Conservation (phyloP, 2,329 filamentous ascomycete species). For the Fusarium lateritium region DNA sequence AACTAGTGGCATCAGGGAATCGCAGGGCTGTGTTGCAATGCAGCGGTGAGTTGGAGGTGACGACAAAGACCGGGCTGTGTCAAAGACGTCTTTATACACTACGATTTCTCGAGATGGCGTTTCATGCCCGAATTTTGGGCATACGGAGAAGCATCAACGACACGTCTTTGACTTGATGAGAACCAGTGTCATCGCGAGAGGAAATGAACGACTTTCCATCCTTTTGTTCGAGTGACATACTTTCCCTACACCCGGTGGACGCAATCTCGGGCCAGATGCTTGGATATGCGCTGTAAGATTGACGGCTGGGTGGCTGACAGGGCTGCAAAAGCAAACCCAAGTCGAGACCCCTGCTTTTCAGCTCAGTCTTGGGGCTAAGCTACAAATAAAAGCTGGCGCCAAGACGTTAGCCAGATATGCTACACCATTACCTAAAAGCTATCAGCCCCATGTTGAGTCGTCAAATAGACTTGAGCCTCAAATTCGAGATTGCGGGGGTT, state of each 20-base stretch:
- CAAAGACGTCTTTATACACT: neutral
- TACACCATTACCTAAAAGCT: slow-evolving; percentile 2
- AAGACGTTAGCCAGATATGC: neutral
- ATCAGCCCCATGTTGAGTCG: neutral
- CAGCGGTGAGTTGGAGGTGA: neutral
- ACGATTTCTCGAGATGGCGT: neutral
- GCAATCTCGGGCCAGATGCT: neutral
- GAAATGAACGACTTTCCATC: neutral
- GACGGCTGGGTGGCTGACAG: slow-evolving; percentile 1
- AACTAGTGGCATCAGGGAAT: neutral
- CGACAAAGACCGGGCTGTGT: neutral
- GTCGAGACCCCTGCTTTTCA: slow-evolving; percentile 4
- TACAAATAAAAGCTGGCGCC: slow-evolving; percentile 12
- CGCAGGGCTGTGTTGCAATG: slow-evolving; percentile 25
- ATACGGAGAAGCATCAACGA: neutral
- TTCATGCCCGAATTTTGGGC: neutral
- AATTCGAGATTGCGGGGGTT: neutral
- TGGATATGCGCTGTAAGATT: neutral
- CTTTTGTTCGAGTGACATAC: neutral
- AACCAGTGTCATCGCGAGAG: neutral
- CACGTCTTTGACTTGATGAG: neutral
- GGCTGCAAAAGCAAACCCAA: slow-evolving; percentile 2
- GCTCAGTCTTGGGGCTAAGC: slow-evolving; percentile 20
- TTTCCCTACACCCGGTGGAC: too few relatives aligned
- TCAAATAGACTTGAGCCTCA: slow-evolving; percentile 9